Base-by-base conservation (phyloP, 768 basidiomycete species). In the Pleurotus sapidus region DNA sequence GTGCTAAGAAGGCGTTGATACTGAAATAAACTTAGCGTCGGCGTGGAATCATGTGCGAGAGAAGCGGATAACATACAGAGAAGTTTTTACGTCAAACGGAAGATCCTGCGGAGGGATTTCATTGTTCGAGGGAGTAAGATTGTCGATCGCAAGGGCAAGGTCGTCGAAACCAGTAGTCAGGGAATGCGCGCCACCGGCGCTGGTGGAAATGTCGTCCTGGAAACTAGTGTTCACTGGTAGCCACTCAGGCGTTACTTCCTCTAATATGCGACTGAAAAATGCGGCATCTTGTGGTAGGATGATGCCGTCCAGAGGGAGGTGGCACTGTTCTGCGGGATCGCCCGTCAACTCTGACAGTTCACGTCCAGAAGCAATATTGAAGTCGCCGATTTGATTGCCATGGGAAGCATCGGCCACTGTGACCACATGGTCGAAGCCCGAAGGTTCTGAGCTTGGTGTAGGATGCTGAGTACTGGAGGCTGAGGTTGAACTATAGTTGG, bases 1-100 rank as follows among this genome's bases (percentile, higher is more conserved):
- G 84, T 5, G 71, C 70, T 55, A 84, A 70, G 67, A 86, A 86
- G 12, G 81, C 73, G 38, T 81, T 75, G 49, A 86, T 67, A 27
- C 86, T 87, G 38, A 3, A 30, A 42, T 14, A 20, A n/a, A 46
- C 11, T 23, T 6, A 15, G 20, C 42, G 46, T 59, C 40, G 60
- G 47, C 45, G 43, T 20, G 39, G 39, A 6, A 7, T 15, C 46
- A 45, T 15, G 27, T 38, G 40, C 25, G 40, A 18, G 49, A 20
- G 49, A 59, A 40, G 46, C 46, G 23, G 57, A 6, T 63, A 68
- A 51, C 63, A 72, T 71, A 75, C 68, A 49, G 68, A 62, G 54
- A 65, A 69, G 61, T 72, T 73, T 51, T 72, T 69, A 56, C 63
- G 65, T 56, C 55, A 17, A 46, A 40, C 24, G 55, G 55, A 24